These are phyloP conservation scores for Calycina herbarum DNA, from an alignment of 2,329 filamentous ascomycete species.

Conservation along the genomic window DNA sequence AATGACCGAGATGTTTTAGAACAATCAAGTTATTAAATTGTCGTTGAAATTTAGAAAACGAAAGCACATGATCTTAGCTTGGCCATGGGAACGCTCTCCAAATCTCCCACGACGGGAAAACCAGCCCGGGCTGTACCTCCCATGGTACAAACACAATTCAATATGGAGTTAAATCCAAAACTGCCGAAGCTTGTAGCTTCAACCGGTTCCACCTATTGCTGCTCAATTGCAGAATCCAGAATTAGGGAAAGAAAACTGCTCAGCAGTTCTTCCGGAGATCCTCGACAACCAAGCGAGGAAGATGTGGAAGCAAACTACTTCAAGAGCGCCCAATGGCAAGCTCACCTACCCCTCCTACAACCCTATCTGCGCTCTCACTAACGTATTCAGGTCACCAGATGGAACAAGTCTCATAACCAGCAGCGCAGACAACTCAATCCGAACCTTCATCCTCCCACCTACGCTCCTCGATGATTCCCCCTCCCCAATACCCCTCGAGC, in stretches of 20 bases:
- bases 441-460: constrained; percentile 57
- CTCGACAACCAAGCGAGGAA: constrained; percentile 15
- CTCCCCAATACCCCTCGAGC: constrained; percentile 41
- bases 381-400: constrained; percentile 35
- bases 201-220: constrained; percentile 33
- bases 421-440: constrained; percentile 54
- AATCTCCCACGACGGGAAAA: no score
- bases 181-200: constrained; percentile 30
- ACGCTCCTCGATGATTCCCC: constrained; percentile 50
- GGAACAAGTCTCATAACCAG: constrained; percentile 54
- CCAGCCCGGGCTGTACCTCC: no score
- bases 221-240: constrained; percentile 33
- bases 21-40: no score
- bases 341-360: background rate
- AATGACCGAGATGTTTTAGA: no score
- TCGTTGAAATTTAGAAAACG: no score
- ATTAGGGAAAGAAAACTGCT: constrained; percentile 25
- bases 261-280: background rate
- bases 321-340: constrained; percentile 39
- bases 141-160: no score
- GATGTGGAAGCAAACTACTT: constrained; percentile 37
- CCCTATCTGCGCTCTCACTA: constrained; percentile 11
- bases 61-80: no score
- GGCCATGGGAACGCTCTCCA: no score
- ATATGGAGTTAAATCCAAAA: background rate